A percentile compares a stretch with the other conserved stretches of the same genome.
Conservation (phyloP, 306 rosid genomes). For the Alnus rubra region DNA sequence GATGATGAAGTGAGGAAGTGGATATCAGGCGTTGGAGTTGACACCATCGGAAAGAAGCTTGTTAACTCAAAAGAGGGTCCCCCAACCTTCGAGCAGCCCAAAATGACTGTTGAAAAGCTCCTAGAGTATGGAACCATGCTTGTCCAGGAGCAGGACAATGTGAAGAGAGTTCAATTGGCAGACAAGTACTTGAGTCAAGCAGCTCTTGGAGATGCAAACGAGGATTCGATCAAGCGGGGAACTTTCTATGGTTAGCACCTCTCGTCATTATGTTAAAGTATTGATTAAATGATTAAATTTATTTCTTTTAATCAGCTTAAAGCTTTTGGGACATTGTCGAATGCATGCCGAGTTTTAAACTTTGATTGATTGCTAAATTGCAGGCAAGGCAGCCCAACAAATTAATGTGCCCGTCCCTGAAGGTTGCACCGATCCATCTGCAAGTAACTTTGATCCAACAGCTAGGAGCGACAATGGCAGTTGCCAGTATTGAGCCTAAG, state of each 20-base stretch:
- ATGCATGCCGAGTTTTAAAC: background rate
- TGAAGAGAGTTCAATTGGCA: constrained; percentile 76
- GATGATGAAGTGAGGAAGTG: constrained; percentile 64
- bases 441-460: constrained; percentile 68
- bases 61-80: constrained; percentile 59
- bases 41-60: constrained; percentile 49
- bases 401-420: constrained; percentile 57
- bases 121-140: constrained; percentile 70
- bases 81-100: constrained; percentile 57
- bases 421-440: constrained; percentile 74
- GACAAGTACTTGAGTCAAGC: constrained; percentile 71
- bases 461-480: constrained; percentile 85
- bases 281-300: no score
- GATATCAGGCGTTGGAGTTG: constrained; percentile 46
- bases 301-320: no score
- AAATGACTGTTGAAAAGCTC: constrained; percentile 45
- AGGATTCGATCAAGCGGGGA: constrained; percentile 59
- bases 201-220: constrained; percentile 78
- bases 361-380: constrained; percentile 8
- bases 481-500: constrained; percentile 50
- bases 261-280: no score
- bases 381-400: constrained; percentile 83
- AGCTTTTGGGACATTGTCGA: no score
- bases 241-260: constrained; percentile 55
- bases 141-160: constrained; percentile 75